These are phyloP conservation scores for barrel medic (Medicago truncatula) DNA, from an alignment of 306 rosid genomes.

Conservation along the genomic window MtrunA17r5.0-ANR NC_053049.1:28784501-28785000, in stretches of 20 bases:
- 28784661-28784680: conserved; percentile 78
- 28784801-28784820: conserved; percentile 95
- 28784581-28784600: conserved; percentile 70
- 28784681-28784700: conserved; percentile 46
- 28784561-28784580: conserved; percentile 39
- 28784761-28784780: conserved; percentile 6
- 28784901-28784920: conserved; percentile 74
- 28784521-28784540: conserved; percentile 5
- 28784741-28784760: neutral
- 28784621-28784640: conserved; percentile 67
- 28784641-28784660: conserved; percentile 98
- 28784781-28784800: conserved; percentile 81
- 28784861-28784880: conserved; percentile 37
- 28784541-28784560: conserved; percentile 54
- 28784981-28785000: conserved; percentile 78
- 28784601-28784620: conserved; percentile 95
- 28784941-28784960: conserved; percentile 70
- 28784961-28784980: conserved; percentile 61
- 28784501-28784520: conserved; percentile 53
- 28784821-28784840: conserved; percentile 57
- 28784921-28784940: conserved; percentile 88
- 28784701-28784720: neutral
- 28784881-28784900: conserved; percentile 39
- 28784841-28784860: conserved; percentile 44
- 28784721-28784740: neutral